Evolutionary conservation across 768 basidiomycete species (phyloP), one percentile per base, ranked within the genome.

Genomic region (Termitomyces sp.): DNA sequence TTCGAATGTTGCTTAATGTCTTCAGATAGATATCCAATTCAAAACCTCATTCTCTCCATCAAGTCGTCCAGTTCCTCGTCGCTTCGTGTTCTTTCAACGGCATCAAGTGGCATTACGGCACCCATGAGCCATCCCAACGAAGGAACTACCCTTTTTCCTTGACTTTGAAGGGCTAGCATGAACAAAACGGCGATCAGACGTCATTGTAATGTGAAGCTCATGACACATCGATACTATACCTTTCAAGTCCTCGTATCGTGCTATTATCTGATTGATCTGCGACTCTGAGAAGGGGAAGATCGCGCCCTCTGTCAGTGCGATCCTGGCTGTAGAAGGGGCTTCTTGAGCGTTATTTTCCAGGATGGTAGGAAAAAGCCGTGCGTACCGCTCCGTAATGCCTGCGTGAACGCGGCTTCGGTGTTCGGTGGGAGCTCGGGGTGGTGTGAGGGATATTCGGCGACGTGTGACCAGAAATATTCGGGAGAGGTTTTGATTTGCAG

Each of bases 401-500:
- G 52, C 18, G 32, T 57, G 15, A 64, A 56, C 1, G 6, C 36
- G 16, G 33, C 28, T 42, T 57, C 60, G 28, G 60, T 39, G 52
- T 52, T 58, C 16, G 49, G 60, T 8, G 59, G 45, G 45, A 65
- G 73, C 35, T 71, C 65, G 15, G 62, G 54, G 60, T 77, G 76
- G 63, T 80, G 79, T 4, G 75, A 76, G 12, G 79, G 79, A 60
- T 75, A 79, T 64, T 79, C 79, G 35, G 76, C 75, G 42, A 80
- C 70, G 62, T 74, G 71, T 16, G 78, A 73, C 79, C 79, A 80
- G 64, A 75, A 80, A 32, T 76, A 69, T 59, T 75, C 73, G 7
- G 64, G 55, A 53, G 69, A 69, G 2, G 65, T 40, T 52, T 71
- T 71, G 22, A 71, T 57, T 32, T 63, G 57, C 39, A 78, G 48